Evolutionary conservation across 257 asterid genomes (phyloP), one percentile per base, ranked within the genome.

Genomic region (Nicotiana knightiana): DNA sequence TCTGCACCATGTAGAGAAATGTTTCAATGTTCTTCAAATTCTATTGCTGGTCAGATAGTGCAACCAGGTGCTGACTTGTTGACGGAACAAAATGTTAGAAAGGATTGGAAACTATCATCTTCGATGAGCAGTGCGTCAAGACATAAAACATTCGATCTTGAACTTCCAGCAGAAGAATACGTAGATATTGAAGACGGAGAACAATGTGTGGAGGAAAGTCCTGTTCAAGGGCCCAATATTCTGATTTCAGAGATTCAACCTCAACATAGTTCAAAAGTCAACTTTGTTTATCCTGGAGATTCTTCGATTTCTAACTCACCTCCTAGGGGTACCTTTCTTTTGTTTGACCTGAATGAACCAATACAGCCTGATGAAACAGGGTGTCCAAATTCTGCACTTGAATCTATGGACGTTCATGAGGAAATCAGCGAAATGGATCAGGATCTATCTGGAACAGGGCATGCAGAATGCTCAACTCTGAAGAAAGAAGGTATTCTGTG

Each of bases 281-380:
- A 79, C 88, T 85, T 84, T 55, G 39, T 35, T 78, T 82, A 85
- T 67, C 81, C 81, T 9, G 83, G 83, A 73, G 86, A 77, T 64
- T 79, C 86, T 16, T 81, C 86, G 4, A 30, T 85, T 87, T 84
- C 79, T 28, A 79, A 85, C 83, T 79, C 85, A 59, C 87, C 70
- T 55, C 65, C 83, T 86, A 43, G 76, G 80, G 84, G 86, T 55
- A 79, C 17, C 53, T 77, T 8, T 33, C 73, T 82, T 82, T 89
- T 84, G 81, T 77, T 94, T 37, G 97, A 94, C 91, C 89, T 94
- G 89, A 94, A 92, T 82, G 95, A 91, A 65, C 96, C 98, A 21
- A 13, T 86, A 59, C 84, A 86, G 76, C 75, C 81, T 8, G 89
- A 86, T 75, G 94, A 92, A 59, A 64, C 88, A 17, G 83, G 68